phyloP scores from a whole-genome alignment of 345 rosid species.

The Populus davidiana region DNA sequence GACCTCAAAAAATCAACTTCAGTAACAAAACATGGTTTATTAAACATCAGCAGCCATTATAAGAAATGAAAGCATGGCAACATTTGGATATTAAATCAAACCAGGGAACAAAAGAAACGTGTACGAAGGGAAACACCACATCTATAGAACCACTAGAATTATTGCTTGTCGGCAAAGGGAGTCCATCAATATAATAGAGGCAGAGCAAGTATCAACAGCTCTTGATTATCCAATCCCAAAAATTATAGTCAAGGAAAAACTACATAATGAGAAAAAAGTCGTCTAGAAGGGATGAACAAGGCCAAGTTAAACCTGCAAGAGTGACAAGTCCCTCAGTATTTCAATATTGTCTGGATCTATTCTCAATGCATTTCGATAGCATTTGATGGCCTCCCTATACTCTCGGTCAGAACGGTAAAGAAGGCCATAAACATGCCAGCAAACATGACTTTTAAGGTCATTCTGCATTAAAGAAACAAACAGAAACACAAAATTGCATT shows the following conservation, averaged over 20 bases:
- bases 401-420: slow-evolving; percentile 98
- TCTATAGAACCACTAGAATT: neutral
- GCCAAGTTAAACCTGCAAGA: slow-evolving; percentile 63
- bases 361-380: slow-evolving; percentile 89
- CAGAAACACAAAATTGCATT: slow-evolving; percentile 6
- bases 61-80: neutral
- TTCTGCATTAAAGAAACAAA: slow-evolving; percentile 57
- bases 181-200: neutral
- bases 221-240: neutral
- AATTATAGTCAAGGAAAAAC: neutral
- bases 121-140: neutral
- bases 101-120: neutral
- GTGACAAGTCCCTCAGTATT: slow-evolving; percentile 89
- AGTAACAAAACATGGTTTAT: neutral
- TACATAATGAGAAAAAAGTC: neutral
- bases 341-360: slow-evolving; percentile 99
- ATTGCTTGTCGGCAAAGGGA: neutral
- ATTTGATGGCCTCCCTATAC: slow-evolving; percentile 97
- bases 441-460: slow-evolving; percentile 98
- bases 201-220: neutral
- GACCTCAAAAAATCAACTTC: neutral
- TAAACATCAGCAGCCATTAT: neutral
- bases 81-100: neutral
- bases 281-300: neutral
- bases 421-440: slow-evolving; percentile 99